Percentiles rank a stretch among this genome's conserved stretches.
These are phyloP conservation scores for Amaranthus cruentus DNA, from an alignment of 148 eudicot species.

Conservation along the genomic window DNA sequence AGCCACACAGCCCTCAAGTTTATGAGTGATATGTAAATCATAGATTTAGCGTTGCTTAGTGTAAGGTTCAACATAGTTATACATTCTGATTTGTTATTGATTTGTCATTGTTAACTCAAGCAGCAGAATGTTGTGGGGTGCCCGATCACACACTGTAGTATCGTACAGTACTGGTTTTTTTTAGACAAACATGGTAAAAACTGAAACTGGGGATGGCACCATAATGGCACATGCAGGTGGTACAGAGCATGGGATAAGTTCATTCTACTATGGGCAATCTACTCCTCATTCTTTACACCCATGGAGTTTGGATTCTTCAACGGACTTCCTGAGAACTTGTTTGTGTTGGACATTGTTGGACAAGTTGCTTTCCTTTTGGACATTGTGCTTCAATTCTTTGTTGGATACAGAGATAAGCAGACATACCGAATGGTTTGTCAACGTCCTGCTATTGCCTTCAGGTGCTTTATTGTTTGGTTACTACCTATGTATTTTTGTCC, in stretches of 20 bases:
- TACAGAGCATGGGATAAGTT: constrained; percentile 67
- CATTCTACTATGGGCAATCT: constrained; percentile 74
- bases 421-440: constrained; percentile 66
- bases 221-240: constrained; percentile 57
- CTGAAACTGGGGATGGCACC: constrained; percentile 5
- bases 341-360: constrained; percentile 70
- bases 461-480: constrained; percentile 32
- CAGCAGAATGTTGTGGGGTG: constrained; percentile 22
- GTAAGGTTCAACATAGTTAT: no score
- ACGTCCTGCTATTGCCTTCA: constrained; percentile 58
- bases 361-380: constrained; percentile 81
- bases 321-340: constrained; percentile 69
- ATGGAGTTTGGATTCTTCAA: constrained; percentile 94
- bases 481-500: not conserved
- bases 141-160: constrained; percentile 13
- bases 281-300: constrained; percentile 87
- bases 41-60: no score
- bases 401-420: constrained; percentile 72
- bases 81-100: constrained; percentile 5
- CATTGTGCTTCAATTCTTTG: constrained; percentile 72
- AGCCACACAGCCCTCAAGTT: no score
- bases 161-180: constrained; percentile 12
- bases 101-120: constrained; percentile 10
- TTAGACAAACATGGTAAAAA: constrained; percentile 18
- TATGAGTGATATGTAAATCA: no score